Evolutionary conservation across 2,329 filamentous ascomycete genomes (phyloP).

Genomic region (Neopestalotiopsis sp.): DNA sequence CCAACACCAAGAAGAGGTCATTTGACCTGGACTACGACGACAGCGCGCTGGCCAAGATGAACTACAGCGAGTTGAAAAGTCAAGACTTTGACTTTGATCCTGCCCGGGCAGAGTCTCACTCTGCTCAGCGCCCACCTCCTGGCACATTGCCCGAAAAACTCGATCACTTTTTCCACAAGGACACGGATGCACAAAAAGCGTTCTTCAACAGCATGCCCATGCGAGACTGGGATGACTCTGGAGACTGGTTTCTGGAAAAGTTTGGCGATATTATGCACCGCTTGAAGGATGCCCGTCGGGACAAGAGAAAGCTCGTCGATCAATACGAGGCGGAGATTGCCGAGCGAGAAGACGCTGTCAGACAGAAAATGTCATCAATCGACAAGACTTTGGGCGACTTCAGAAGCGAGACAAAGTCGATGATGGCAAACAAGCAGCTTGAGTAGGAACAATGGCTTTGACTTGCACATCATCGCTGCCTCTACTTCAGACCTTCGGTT

Average conservation of each 20-base stretch:
- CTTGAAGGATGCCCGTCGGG: constrained; percentile 53
- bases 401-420: constrained; percentile 60
- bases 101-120: constrained; percentile 46
- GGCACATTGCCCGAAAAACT: constrained; percentile 55
- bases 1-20: constrained; percentile 32
- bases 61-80: constrained; percentile 53
- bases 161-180: constrained; percentile 49
- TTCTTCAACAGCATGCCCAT: constrained; percentile 61
- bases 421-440: constrained; percentile 44
- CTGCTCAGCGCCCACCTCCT: constrained; percentile 40
- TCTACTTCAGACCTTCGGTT: not conserved
- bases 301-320: constrained; percentile 55
- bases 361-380: constrained; percentile 58
- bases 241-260: constrained; percentile 64
- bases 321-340: constrained; percentile 63
- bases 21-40: constrained; percentile 61
- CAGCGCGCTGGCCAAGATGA: constrained; percentile 58
- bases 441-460: constrained; percentile 14
- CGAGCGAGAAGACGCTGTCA: constrained; percentile 58
- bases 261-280: constrained; percentile 56
- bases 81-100: constrained; percentile 66
- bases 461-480: not conserved
- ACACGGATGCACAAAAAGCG: constrained; percentile 47
- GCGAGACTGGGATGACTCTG: constrained; percentile 63
- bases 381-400: constrained; percentile 60